Percentiles rank a stretch among this genome's conserved stretches.
phyloP scores from a whole-genome alignment of 2,329 filamentous ascomycete species.

The Teratosphaeria viscida region DNA sequence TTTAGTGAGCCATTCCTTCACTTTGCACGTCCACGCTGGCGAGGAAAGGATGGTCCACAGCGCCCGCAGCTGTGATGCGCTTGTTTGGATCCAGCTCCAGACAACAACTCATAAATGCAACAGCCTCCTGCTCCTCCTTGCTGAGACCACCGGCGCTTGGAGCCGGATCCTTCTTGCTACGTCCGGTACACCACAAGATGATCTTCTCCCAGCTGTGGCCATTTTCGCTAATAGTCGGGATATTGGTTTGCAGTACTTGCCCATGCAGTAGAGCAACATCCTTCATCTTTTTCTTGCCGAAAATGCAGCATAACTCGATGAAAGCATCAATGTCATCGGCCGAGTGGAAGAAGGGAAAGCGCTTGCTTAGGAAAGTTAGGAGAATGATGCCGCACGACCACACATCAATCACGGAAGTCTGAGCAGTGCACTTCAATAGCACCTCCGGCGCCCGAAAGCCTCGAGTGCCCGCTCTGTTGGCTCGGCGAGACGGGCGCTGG shows the following conservation, averaged over 20 bases:
- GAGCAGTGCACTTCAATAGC: constrained; percentile 90
- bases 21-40: neutral
- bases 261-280: constrained; percentile 74
- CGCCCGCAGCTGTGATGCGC: constrained; percentile 65
- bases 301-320: constrained; percentile 94
- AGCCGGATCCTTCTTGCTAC: constrained; percentile 41
- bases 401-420: constrained; percentile 85
- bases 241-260: constrained; percentile 81
- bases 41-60: constrained; percentile 59
- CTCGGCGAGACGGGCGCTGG: constrained; percentile 73
- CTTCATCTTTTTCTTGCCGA: constrained; percentile 77
- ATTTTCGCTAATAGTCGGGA: constrained; percentile 76
- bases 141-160: constrained; percentile 45
- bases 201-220: constrained; percentile 90
- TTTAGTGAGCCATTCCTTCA: neutral
- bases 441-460: constrained; percentile 96
- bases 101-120: constrained; percentile 60
- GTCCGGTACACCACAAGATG: constrained; percentile 84
- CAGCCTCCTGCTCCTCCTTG: constrained; percentile 59
- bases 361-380: constrained; percentile 80
- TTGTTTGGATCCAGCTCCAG: constrained; percentile 66
- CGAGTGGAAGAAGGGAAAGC: constrained; percentile 98
- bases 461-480: constrained; percentile 87
- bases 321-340: constrained; percentile 96
- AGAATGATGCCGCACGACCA: constrained; percentile 98